Base-by-base conservation (phyloP, 331 rosid species). In the Cydonia oblonga region DNA sequence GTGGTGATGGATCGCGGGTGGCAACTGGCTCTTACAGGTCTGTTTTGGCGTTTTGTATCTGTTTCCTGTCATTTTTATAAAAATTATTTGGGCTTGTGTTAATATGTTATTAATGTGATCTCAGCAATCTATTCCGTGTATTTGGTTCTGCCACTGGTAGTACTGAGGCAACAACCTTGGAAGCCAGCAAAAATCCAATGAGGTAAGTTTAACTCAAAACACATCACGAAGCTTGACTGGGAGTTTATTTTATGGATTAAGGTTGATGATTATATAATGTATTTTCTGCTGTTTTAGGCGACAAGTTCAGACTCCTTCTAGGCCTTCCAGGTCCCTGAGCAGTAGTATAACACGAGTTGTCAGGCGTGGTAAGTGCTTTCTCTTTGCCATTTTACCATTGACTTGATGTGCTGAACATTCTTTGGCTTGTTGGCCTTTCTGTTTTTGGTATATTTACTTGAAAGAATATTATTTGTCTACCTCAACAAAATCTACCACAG, bases 141-240 rank as follows among this genome's bases (percentile, higher is more conserved):
- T 95, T 95, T 71, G 97, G 99, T 64, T 88, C 86, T 77, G 68
- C 73, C 74, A 67, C 86, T 13, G 97, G 88, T 76, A 88, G 93
- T 69, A 66, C 88, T 3, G 97, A 95, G 73, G 83, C 92, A 15
- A 86, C 89, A 14, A 95, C 97, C 33, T 84, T 95, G 90, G 97
- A 95, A 79, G 99, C 99, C 68, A 91, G 99, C 83, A 95, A 95
- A 86, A 95, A 95, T 68, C 99, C 99, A 74, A 91, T 90, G 97
- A 89, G 99, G 99, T 90, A 87, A 77, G n/a, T 7, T 66, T 54
- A 32, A 20, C 38, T 19, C 8, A 52, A 18, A 58, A 4, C 40
- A 69, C 29, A 59, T 70, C 59, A 62, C 25, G 18, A 9, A 58
- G 68, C 35, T n/a, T 6, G 32, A 64, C 44, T 1, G 49, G 26